phyloP scores from a whole-genome alignment of 73 alveolate species.

The Tetrahymena malaccensis region DNA sequence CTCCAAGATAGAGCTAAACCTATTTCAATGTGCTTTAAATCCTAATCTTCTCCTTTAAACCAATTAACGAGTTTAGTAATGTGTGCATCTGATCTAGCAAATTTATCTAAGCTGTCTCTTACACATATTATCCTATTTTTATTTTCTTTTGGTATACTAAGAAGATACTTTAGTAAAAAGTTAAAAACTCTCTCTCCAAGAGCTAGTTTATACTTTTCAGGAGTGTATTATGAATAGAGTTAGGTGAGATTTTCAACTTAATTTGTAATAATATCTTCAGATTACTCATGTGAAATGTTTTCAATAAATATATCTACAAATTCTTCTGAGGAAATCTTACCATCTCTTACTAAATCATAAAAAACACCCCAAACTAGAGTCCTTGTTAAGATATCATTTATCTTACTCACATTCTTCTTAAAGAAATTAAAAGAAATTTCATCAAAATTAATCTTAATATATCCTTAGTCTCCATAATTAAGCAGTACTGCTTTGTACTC shows the following conservation, averaged over 20 bases:
- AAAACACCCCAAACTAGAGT: slow-evolving; percentile 18
- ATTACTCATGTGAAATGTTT: not conserved
- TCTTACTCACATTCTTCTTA: not conserved
- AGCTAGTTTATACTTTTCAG: slow-evolving; percentile 7
- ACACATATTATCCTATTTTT: slow-evolving; percentile 19
- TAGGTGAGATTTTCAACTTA: not conserved
- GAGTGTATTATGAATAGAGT: slow-evolving; percentile 5
- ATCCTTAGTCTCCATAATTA: slow-evolving; percentile 20
- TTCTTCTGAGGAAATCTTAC: slow-evolving; percentile 27
- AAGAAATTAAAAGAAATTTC: slow-evolving; percentile 4
- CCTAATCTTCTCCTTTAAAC: slow-evolving; percentile 4
- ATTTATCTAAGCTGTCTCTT: slow-evolving; percentile 1
- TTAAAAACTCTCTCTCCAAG: slow-evolving; percentile 6
- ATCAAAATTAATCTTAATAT: slow-evolving; percentile 15
- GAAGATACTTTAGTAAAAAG: not conserved
- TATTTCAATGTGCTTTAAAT: slow-evolving; percentile 3
- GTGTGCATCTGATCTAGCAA: slow-evolving; percentile 7
- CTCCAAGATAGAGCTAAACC: slow-evolving; percentile 18
- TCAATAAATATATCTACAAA: slow-evolving; percentile 5
- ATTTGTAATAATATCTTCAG: slow-evolving; percentile 29
- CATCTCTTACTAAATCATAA: slow-evolving; percentile 39
- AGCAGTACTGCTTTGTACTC: slow-evolving; percentile 27
- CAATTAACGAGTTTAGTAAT: not conserved
- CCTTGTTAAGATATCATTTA: slow-evolving; percentile 32
- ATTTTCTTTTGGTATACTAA: not conserved